These are phyloP conservation scores for Xylogone sp. DNA, from an alignment of 2,329 filamentous ascomycete genomes.

Conservation along the genomic window DNA sequence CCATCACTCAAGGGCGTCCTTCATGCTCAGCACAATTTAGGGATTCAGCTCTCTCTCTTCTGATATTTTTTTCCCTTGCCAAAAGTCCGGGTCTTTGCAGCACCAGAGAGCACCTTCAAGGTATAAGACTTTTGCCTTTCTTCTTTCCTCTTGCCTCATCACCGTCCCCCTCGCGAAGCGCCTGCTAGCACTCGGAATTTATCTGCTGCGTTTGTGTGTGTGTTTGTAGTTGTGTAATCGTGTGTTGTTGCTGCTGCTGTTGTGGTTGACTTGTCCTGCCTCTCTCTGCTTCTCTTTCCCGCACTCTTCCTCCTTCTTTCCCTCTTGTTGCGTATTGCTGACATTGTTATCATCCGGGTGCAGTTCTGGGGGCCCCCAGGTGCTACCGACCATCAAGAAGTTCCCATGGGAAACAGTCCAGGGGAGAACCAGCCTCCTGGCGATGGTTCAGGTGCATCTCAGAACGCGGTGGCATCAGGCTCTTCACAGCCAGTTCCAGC, in stretches of 20 bases:
- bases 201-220: not conserved
- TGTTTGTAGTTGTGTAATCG: not conserved
- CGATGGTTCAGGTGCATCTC: slow-evolving; percentile 8
- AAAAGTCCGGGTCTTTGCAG: too few species aligned
- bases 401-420: slow-evolving; percentile 18
- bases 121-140: not conserved
- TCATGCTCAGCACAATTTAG: not conserved
- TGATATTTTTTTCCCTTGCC: not conserved
- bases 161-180: not conserved
- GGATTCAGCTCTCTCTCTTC: not conserved
- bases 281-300: not conserved
- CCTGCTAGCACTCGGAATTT: too few species aligned
- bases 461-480: not conserved
- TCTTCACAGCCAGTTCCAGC: not conserved
- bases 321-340: slow-evolving; percentile 10
- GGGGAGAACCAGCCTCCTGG: slow-evolving; percentile 7
- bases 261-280: too few species aligned
- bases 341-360: slow-evolving; percentile 15
- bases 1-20: not conserved
- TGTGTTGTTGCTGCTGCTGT: too few species aligned
- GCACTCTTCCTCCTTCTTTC: not conserved
- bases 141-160: not conserved
- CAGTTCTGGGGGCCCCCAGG: slow-evolving; percentile 14
- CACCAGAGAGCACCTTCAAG: not conserved
- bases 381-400: slow-evolving; percentile 10